Evolutionary conservation across 2,329 filamentous ascomycete species (phyloP).

Genomic region (Aspergillus calidoustus): DNA sequence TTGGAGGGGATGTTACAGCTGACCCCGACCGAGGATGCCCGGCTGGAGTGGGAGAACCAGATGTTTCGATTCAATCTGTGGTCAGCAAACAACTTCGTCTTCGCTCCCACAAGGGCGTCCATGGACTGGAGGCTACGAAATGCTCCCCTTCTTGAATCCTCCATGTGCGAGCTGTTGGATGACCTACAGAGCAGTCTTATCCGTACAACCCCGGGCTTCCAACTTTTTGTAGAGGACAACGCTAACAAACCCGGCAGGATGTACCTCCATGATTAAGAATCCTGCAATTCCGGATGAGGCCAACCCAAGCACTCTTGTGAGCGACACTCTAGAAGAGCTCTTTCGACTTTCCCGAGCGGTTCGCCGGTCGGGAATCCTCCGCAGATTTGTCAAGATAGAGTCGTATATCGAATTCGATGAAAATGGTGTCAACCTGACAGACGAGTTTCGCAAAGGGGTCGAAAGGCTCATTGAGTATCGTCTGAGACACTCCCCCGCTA

Average conservation of each 20-base stretch:
- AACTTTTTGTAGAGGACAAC: too few relatives aligned
- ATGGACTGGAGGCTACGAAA: constrained; percentile 3
- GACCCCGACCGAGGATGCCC: background rate
- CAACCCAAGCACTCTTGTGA: background rate
- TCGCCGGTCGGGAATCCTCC: constrained; percentile 20
- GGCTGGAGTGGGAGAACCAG: constrained; percentile 9
- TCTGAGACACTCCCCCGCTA: background rate
- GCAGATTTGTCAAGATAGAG: constrained; percentile 17
- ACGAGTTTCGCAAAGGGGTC: constrained; percentile 3
- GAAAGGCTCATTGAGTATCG: background rate
- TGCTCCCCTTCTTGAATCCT: background rate
- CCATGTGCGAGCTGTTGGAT: background rate
- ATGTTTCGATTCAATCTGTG: constrained; percentile 6
- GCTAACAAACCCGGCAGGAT: too few relatives aligned
- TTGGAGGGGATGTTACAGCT: background rate
- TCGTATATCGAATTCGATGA: constrained; percentile 15
- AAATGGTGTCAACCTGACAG: constrained; percentile 4
- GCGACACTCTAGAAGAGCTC: constrained; percentile 12
- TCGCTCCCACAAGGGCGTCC: background rate
- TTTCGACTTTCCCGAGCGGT: constrained; percentile 21
- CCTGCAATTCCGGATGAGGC: background rate
- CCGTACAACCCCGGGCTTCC: background rate
- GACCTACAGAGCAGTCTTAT: constrained; percentile 3
- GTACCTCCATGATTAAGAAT: too few relatives aligned
- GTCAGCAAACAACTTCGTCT: constrained; percentile 1